Conservation (phyloP, 2,329 filamentous ascomycete genomes). For the Scedosporium minutisporum region DNA sequence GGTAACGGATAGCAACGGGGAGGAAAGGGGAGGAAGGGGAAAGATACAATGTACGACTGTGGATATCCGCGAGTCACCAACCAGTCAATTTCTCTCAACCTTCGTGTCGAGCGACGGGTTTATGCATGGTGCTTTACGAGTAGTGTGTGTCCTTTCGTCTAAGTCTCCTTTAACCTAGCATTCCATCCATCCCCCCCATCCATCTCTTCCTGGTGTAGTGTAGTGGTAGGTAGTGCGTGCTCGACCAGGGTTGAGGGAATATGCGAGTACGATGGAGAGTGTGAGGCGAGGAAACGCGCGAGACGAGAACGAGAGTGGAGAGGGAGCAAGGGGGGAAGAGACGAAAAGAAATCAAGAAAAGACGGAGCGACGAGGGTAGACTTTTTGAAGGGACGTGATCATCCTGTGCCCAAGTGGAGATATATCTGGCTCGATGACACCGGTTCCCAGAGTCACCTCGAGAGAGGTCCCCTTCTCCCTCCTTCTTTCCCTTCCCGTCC, state of each 20-base stretch:
- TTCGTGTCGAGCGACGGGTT: not conserved
- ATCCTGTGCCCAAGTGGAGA: not conserved
- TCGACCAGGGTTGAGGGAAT: not conserved
- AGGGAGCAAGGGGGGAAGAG: too few species aligned
- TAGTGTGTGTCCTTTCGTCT: not conserved
- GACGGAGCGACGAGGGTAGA: not conserved
- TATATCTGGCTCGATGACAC: conserved; percentile 5
- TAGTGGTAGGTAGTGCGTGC: not conserved
- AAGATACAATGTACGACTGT: not conserved
- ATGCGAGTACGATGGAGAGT: not conserved
- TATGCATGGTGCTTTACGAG: not conserved
- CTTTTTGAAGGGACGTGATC: not conserved
- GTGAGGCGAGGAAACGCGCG: not conserved
- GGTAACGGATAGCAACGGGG: not conserved
- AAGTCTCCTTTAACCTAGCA: not conserved
- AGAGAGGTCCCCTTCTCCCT: not conserved
- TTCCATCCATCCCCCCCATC: not conserved
- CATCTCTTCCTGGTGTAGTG: not conserved
- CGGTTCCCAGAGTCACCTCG: conserved; percentile 1
- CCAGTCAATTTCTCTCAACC: conserved; percentile 1
- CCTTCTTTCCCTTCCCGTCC: not conserved
- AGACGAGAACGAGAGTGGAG: too few species aligned
- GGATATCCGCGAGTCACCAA: not conserved
- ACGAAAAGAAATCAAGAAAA: not conserved
- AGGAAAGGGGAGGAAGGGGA: not conserved